A percentile compares a stretch with the other conserved stretches of the same genome.
Conservation (phyloP, 805 yeast genomes). For the Hanseniaspora guilliermondii region DNA sequence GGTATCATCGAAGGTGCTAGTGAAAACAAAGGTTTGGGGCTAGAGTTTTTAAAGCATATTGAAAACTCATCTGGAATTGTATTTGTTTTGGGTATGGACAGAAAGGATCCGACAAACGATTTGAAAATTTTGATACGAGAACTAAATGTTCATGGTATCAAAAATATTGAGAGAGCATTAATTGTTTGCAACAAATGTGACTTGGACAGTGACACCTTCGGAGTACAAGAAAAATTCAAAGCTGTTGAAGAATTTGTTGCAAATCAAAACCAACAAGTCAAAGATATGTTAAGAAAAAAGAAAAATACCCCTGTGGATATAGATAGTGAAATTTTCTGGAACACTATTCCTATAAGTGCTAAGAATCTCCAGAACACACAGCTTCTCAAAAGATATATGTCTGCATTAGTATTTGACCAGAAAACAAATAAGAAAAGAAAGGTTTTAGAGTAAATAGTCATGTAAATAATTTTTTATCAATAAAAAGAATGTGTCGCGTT, state of each 20-base stretch:
- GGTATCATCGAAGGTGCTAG: constrained; percentile 87
- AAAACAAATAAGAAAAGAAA: not conserved
- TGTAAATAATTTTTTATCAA: not conserved
- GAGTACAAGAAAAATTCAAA: constrained; percentile 30
- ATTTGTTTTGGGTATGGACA: constrained; percentile 70
- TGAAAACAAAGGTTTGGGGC: constrained; percentile 79
- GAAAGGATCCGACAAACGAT: constrained; percentile 53
- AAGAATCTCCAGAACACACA: constrained; percentile 59
- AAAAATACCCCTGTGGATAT: constrained; percentile 5
- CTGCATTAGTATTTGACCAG: constrained; percentile 26
- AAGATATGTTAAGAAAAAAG: not conserved
- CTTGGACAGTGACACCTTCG: constrained; percentile 27
- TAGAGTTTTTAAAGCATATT: constrained; percentile 81
- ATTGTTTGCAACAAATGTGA: constrained; percentile 95
- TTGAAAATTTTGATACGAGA: constrained; percentile 52
- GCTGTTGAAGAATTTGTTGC: constrained; percentile 36
- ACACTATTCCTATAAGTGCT: constrained; percentile 77
- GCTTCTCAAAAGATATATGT: constrained; percentile 58
- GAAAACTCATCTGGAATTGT: constrained; percentile 85
- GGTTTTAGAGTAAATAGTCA: not conserved
- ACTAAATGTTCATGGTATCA: constrained; percentile 48
- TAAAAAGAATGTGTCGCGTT: not conserved
- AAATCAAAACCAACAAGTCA: constrained; percentile 17
- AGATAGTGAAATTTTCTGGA: constrained; percentile 35
- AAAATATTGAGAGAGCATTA: constrained; percentile 49